These are phyloP conservation scores for Mortierella claussenii DNA, from an alignment of 192 early-diverging fungal genomes.

Conservation along the genomic window DNA sequence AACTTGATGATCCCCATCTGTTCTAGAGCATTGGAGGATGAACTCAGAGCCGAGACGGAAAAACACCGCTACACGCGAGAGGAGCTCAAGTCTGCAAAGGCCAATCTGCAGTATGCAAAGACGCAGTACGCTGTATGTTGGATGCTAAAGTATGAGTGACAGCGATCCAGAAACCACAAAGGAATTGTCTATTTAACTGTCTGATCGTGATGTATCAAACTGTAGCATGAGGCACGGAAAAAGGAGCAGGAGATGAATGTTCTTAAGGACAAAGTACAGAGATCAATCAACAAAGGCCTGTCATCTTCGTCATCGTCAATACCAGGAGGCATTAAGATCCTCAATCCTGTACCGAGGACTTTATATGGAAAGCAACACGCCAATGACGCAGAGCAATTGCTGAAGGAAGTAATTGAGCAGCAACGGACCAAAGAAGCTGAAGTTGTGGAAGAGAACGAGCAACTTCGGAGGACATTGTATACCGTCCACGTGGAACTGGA, in stretches of 20 bases:
- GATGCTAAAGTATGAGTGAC: too few relatives aligned
- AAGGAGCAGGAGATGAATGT: constrained; percentile 59
- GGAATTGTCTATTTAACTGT: too few relatives aligned
- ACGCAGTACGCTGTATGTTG: constrained; percentile 63
- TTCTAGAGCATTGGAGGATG: constrained; percentile 42
- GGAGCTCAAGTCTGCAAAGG: constrained; percentile 60
- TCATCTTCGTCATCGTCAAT: constrained; percentile 18
- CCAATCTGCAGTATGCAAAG: constrained; percentile 61
- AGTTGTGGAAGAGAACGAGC: constrained; percentile 53
- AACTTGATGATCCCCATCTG: too few relatives aligned
- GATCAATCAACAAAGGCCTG: constrained; percentile 41
- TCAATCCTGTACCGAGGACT: constrained; percentile 30
- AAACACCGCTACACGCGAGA: constrained; percentile 54
- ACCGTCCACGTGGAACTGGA: constrained; percentile 52
- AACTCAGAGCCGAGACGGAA: constrained; percentile 36
- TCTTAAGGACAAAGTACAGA: constrained; percentile 56
- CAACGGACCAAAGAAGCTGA: constrained; percentile 46
- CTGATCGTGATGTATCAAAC: background rate
- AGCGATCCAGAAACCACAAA: too few relatives aligned
- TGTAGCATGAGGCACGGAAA: constrained; percentile 59
- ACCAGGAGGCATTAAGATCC: constrained; percentile 36
- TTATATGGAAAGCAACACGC: constrained; percentile 23
- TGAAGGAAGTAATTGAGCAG: constrained; percentile 49
- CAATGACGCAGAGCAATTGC: constrained; percentile 32
- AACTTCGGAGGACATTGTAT: constrained; percentile 49